Conservation (phyloP, 2,329 filamentous ascomycete species). For the Aureobasidium pullulans region DNA sequence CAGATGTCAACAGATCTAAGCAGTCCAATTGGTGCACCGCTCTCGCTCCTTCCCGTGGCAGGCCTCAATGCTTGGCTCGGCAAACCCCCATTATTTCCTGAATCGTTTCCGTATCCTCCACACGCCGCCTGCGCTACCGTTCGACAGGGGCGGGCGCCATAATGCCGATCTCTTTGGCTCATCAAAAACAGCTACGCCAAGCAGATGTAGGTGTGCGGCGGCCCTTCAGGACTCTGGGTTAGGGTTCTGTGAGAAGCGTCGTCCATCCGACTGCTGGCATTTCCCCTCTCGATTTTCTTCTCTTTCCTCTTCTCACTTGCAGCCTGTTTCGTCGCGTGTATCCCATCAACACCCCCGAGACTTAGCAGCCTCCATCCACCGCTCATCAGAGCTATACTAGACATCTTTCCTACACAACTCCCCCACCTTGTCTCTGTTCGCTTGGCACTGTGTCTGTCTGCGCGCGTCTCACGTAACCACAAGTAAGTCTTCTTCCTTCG, state of each 20-base stretch:
- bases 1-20: background rate
- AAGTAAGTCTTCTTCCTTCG: constrained; percentile 1
- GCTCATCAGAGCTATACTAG: background rate
- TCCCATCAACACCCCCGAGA: background rate
- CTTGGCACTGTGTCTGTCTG: constrained; percentile 10
- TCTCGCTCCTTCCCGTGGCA: background rate
- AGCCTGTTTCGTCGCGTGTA: constrained; percentile 13
- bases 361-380: background rate
- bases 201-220: constrained; percentile 6
- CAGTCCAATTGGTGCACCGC: background rate
- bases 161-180: background rate
- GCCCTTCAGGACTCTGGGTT: constrained; percentile 2
- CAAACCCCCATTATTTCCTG: background rate
- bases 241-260: constrained; percentile 3
- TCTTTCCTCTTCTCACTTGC: constrained; percentile 9
- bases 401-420: background rate
- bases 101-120: background rate
- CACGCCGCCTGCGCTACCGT: background rate
- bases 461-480: constrained; percentile 11
- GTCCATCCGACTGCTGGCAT: constrained; percentile 12
- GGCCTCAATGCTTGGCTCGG: background rate
- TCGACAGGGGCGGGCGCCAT: background rate
- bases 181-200: constrained; percentile 1
- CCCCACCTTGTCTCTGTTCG: constrained; percentile 8
- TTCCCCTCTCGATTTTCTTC: constrained; percentile 12